Evolutionary conservation across 2,329 filamentous ascomycete species (phyloP).

Genomic region (Aureobasidium sp.): DNA sequence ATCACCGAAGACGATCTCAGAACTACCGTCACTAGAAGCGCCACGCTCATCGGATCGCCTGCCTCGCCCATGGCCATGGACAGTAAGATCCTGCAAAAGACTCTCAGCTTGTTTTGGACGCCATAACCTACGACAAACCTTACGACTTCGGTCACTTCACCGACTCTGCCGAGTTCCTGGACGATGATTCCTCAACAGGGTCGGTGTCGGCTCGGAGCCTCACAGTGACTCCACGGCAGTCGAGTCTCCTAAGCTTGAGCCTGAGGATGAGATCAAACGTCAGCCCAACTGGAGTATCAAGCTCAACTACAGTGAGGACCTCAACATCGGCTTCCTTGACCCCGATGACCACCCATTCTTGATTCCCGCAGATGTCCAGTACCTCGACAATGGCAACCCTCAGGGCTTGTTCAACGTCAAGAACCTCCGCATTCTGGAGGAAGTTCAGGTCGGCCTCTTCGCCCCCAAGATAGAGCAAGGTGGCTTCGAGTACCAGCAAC

Average conservation of each 20-base stretch:
- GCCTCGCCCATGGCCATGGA: constrained; percentile 10
- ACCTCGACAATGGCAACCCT: not conserved
- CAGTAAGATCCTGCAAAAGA: constrained; percentile 14
- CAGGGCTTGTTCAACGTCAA: not conserved
- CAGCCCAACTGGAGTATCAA: not conserved
- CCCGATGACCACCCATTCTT: not conserved
- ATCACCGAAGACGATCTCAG: not conserved
- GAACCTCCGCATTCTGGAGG: not conserved
- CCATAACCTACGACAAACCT: too few species aligned
- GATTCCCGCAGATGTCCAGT: not conserved
- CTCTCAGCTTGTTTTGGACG: too few species aligned
- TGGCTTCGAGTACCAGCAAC: too few species aligned
- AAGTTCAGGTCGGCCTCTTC: not conserved
- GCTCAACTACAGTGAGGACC: not conserved
- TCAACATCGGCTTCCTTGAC: not conserved
- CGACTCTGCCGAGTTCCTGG: not conserved
- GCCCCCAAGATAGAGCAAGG: too few species aligned
- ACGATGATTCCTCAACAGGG: too few species aligned
- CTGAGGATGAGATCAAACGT: too few species aligned
- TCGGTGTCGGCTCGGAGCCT: too few species aligned
- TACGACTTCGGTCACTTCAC: too few species aligned
- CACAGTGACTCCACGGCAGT: too few species aligned
- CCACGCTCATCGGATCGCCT: not conserved
- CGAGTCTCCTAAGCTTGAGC: not conserved
- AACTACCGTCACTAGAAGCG: not conserved